Base-by-base conservation (phyloP, 495 filamentous ascomycete species). In the Penicillium atrosanguineum region DNA sequence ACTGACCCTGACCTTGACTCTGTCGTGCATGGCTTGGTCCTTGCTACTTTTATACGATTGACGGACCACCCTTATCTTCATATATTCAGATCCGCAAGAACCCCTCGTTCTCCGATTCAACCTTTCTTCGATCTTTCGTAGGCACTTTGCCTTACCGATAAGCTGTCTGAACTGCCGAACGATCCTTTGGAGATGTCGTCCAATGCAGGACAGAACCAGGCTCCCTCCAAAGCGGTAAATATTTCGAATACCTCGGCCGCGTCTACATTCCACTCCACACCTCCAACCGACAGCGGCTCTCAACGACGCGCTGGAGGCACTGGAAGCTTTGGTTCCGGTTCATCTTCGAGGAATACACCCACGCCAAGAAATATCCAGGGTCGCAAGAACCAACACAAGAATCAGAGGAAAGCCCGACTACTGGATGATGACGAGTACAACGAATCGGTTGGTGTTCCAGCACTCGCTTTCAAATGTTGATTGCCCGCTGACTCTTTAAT, bases 341-440 rank as follows among this genome's bases (percentile, higher is more conserved):
- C 83, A 15, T 78, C 74, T 14, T 77, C 84, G 41, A 79, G 83
- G 36, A 68, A 63, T 31, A 65, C 77, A 7, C 71, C 74, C 18
- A 69, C 80, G 28, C 67, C 79, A 40, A 78, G 89, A 55, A 96
- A 91, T 72, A 84, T 79, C 50, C 93, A 97, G 74, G 72, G 72
- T 21, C 72, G 79, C 46, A 85, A 85, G 70, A 90, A 83, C 67
- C 89, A 89, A 66, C 89, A 96, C 57, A 87, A 82, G 60, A 67
- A 70, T 23, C 80, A 83, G 53, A 73, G 78, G 64, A 74, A 78
- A 49, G 79, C 79, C 40, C 70, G 75, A 50, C 62, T 83, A 46
- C 70, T 82, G 67, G 81, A 87, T 77, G 90, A 95, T 76, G 90
- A 93, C 74, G 83, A 84, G 62, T 85, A 89, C 79, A 89, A 83